Conservation (phyloP, 1,284 basidiomycete genomes). For the Abortiporus biennis region DNA sequence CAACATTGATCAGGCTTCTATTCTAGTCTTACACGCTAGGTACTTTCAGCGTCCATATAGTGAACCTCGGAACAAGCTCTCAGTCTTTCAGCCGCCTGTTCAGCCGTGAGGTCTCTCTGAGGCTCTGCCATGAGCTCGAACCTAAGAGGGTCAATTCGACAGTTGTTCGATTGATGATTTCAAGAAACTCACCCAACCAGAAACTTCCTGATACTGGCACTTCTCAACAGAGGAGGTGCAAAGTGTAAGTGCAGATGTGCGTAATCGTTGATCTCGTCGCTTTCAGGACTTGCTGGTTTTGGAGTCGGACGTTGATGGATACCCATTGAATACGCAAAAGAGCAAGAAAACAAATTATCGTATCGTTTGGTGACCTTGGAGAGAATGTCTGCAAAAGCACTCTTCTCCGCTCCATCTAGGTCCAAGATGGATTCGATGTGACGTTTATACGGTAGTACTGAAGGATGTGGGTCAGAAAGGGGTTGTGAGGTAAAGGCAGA, state of each 20-base stretch:
- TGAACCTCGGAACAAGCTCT: constrained; percentile 45
- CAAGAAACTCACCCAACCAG: constrained; percentile 71
- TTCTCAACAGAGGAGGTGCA: constrained; percentile 81
- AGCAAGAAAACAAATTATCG: constrained; percentile 82
- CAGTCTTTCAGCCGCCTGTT: constrained; percentile 77
- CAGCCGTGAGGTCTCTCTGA: constrained; percentile 87
- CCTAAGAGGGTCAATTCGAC: constrained; percentile 32
- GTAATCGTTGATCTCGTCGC: constrained; percentile 40
- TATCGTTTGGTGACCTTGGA: constrained; percentile 69
- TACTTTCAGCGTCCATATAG: constrained; percentile 33
- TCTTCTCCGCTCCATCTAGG: constrained; percentile 56
- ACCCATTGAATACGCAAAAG: constrained; percentile 97
- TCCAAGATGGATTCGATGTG: constrained; percentile 70
- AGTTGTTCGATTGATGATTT: neutral
- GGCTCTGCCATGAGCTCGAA: constrained; percentile 92
- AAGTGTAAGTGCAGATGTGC: constrained; percentile 91
- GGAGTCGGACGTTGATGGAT: constrained; percentile 79
- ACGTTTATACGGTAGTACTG: constrained; percentile 75
- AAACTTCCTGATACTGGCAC: constrained; percentile 84
- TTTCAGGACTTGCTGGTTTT: constrained; percentile 19
- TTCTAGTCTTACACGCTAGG: no score
- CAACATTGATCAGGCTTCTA: no score
- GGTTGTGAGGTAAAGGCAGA: constrained; percentile 4
- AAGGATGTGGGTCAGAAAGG: neutral
- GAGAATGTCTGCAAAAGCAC: constrained; percentile 60